Evolutionary conservation across 805 yeast genomes (phyloP).

Genomic region (Candida manassasensis): DNA sequence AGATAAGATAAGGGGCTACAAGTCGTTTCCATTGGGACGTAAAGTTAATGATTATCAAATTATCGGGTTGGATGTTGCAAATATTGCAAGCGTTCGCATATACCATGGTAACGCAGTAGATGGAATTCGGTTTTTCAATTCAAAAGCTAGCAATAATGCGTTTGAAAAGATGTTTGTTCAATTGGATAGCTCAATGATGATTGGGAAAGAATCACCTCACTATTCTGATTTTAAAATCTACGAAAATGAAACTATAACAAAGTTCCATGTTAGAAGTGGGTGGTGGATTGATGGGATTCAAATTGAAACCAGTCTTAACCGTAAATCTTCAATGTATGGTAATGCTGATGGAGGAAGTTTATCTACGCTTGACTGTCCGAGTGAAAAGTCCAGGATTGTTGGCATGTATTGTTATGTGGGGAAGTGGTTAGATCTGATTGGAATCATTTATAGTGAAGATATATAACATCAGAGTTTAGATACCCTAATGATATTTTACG

Average conservation of each 20-base stretch:
- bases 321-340: conserved; percentile 59
- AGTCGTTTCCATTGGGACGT: conserved; percentile 29
- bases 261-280: conserved; percentile 66
- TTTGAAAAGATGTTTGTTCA: conserved; percentile 36
- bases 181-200: conserved; percentile 14
- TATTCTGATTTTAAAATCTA: conserved; percentile 53
- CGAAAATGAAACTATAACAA: conserved; percentile 54
- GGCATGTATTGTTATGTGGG: conserved; percentile 74
- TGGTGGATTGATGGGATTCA: conserved; percentile 87
- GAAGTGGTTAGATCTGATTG: conserved; percentile 69
- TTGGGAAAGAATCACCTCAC: conserved; percentile 51
- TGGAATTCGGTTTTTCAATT: conserved; percentile 58
- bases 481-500: too few relatives aligned
- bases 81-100: conserved; percentile 50
- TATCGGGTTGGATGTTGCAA: conserved; percentile 30
- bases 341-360: conserved; percentile 56
- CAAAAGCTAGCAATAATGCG: conserved; percentile 39
- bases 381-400: conserved; percentile 46
- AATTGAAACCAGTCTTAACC: conserved; percentile 54
- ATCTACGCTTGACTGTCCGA: conserved; percentile 56
- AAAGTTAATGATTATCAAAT: conserved; percentile 17
- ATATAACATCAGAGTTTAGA: neutral
- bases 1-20: conserved; percentile 34
- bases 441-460: conserved; percentile 49
- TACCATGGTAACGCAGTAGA: conserved; percentile 75